Evolutionary conservation across 495 filamentous ascomycete genomes (phyloP).

Genomic region (Oleoguttula mirabilis): DNA sequence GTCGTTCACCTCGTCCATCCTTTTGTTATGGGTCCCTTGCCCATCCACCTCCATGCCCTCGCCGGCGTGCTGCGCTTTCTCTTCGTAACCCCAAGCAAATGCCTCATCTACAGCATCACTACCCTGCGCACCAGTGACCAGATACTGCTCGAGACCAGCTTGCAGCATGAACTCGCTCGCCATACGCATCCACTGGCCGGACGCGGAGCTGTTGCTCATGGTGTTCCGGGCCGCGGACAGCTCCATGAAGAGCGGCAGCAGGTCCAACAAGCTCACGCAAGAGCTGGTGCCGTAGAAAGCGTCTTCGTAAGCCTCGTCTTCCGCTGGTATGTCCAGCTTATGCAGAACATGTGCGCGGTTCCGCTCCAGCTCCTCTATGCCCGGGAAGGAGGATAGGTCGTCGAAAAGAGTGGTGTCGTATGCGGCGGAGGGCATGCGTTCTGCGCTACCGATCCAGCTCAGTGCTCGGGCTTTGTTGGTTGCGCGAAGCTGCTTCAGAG

Average conservation of each 20-base stretch:
- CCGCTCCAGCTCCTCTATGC: slow-evolving; percentile 6
- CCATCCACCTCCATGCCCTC: background rate
- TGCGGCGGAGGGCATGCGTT: background rate
- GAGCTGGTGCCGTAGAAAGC: slow-evolving; percentile 22
- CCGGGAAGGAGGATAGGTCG: background rate
- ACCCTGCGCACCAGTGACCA: slow-evolving; percentile 24
- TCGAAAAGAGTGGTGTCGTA: background rate
- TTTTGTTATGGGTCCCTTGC: background rate
- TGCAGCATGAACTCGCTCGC: slow-evolving; percentile 40
- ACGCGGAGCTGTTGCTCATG: slow-evolving; percentile 20
- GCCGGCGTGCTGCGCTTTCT: background rate
- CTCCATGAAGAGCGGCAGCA: slow-evolving; percentile 37
- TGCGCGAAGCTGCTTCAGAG: slow-evolving; percentile 10
- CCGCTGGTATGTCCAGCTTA: slow-evolving; percentile 10
- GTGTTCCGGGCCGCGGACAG: slow-evolving; percentile 30
- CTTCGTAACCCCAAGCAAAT: slow-evolving; percentile 12
- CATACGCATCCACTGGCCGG: slow-evolving; percentile 34
- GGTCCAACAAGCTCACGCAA: slow-evolving; percentile 29
- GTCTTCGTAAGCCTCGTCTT: slow-evolving; percentile 17
- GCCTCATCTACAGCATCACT: slow-evolving; percentile 17
- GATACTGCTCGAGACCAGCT: slow-evolving; percentile 38
- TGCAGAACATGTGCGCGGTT: slow-evolving; percentile 17
- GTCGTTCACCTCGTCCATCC: slow-evolving; percentile 19
- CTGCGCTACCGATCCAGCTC: slow-evolving; percentile 2
- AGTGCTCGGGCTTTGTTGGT: slow-evolving; percentile 5